Base-by-base conservation (phyloP, 179 eudicot genomes). In the Spinacia oleracea region DNA sequence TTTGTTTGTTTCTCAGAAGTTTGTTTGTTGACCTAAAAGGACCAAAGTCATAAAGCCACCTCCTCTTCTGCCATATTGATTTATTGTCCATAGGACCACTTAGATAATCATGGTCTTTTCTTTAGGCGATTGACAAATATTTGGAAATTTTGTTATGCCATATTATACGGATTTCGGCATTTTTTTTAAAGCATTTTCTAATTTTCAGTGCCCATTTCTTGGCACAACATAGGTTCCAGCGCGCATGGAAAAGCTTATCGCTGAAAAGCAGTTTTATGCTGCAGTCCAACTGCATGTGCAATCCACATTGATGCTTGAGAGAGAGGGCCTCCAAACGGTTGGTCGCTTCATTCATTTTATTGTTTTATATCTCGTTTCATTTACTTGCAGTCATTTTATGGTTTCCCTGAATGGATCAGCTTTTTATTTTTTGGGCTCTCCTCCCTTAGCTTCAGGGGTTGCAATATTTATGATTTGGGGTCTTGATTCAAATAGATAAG, bases 271-370 rank as follows among this genome's bases (percentile, higher is more conserved):
- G 83, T 90, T 86, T 72, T 96, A 96, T 86, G 99, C 99, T 38
- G 99, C 99, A 79, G 96, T 91, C 53, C 99, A 96, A 70, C 64
- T 96, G 72, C 96, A 94, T 90, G 93, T 86, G 77, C 99, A 96
- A 74, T 94, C 99, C 50, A 79, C 88, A 70, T 80, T 91, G 86
- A 96, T 96, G 99, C 98, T 96, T 64, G 99, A 96, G 88, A 92
- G 99, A 84, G 99, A 96, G 87, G 99, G 99, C 77, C 99, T 96
- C 86, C 99, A 96, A 74, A 92, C 90, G 92, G 99, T 96, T 81
- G 59, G 92, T 89, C 79, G 50, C 42, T 71, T 62, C 69, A 10
- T 43, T 25, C 62, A 81, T 15, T 38, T 64, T 79, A 50, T 9
- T 50, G 16, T 77, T 58, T 80, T 14, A 31, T 53, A 16, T 79